A percentile compares a stretch with the other conserved stretches of the same genome.
These are phyloP conservation scores for Inonotus hispidus DNA, from an alignment of 1,284 basidiomycete genomes.

Conservation along the genomic window DNA sequence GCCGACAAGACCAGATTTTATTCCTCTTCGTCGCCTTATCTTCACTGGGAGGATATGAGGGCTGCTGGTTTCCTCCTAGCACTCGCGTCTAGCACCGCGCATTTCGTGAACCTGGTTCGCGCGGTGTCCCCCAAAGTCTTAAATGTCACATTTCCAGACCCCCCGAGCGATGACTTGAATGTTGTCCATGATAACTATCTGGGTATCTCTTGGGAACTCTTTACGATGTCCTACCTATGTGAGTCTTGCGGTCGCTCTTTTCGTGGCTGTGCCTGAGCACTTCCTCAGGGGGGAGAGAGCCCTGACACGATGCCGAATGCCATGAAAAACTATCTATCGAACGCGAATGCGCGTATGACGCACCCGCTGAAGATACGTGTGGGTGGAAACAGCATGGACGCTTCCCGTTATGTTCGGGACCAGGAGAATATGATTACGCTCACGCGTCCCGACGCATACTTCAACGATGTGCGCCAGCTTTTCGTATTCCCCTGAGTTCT, in stretches of 20 bases:
- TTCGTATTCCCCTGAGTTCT: background rate
- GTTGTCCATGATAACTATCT: conserved; percentile 36
- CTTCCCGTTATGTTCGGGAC: conserved; percentile 33
- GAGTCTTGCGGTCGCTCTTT: conserved; percentile 12
- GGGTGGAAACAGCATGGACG: conserved; percentile 43
- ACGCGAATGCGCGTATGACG: conserved; percentile 31
- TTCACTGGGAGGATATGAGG: background rate
- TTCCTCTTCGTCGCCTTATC: background rate
- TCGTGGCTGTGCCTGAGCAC: background rate
- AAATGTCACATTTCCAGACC: conserved; percentile 9
- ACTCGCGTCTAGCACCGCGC: background rate
- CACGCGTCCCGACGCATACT: conserved; percentile 32
- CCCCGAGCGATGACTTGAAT: conserved; percentile 27
- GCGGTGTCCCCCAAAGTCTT: background rate
- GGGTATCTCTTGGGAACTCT: conserved; percentile 38
- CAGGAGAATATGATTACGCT: conserved; percentile 39
- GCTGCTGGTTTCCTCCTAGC: conserved; percentile 1
- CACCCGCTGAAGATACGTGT: conserved; percentile 41
- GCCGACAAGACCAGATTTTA: background rate
- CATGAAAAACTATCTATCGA: conserved; percentile 37
- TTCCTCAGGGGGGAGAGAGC: conserved; percentile 32
- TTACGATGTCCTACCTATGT: conserved; percentile 36
- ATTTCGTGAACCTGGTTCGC: background rate
- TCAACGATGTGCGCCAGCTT: conserved; percentile 33
- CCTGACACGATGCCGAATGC: conserved; percentile 30